These are phyloP conservation scores for Lentinus tigrinus DNA, from an alignment of 768 basidiomycete species.

Conservation along the genomic window DNA sequence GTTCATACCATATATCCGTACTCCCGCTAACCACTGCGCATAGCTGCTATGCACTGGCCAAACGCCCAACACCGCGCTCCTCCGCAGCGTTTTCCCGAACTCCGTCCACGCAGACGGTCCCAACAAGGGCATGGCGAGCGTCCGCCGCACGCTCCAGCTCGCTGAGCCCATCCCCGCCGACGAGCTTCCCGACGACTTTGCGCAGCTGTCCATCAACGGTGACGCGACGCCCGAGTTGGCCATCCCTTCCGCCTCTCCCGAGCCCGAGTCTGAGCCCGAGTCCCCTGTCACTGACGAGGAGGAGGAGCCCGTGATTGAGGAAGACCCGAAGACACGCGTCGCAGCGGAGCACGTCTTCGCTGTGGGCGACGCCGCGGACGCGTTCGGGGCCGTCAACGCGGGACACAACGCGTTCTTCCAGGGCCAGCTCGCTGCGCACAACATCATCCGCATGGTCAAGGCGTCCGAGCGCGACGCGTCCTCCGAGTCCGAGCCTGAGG, in stretches of 20 bases:
- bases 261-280: background rate
- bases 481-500: background rate
- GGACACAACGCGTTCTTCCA: conserved; percentile 58
- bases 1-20: background rate
- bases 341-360: conserved; percentile 58
- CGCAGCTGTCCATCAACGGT: background rate
- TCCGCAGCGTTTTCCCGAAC: conserved; percentile 29
- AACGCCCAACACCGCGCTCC: conserved; percentile 50
- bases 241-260: background rate
- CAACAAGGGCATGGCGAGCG: conserved; percentile 40
- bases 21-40: background rate
- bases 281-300: background rate
- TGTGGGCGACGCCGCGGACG: conserved; percentile 62
- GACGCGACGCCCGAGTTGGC: background rate
- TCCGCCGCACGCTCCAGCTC: conserved; percentile 54
- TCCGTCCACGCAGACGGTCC: conserved; percentile 34
- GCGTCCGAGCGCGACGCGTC: background rate
- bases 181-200: background rate
- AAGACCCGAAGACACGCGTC: conserved; percentile 23
- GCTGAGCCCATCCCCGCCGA: conserved; percentile 20
- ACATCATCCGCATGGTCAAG: conserved; percentile 35
- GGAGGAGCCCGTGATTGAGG: conserved; percentile 6
- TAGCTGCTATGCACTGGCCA: conserved; percentile 65
- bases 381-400: conserved; percentile 61
- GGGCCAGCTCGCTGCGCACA: conserved; percentile 53